phyloP scores from a whole-genome alignment of 2,329 filamentous ascomycete genomes.

The Nothomitra cinnamomea region DNA sequence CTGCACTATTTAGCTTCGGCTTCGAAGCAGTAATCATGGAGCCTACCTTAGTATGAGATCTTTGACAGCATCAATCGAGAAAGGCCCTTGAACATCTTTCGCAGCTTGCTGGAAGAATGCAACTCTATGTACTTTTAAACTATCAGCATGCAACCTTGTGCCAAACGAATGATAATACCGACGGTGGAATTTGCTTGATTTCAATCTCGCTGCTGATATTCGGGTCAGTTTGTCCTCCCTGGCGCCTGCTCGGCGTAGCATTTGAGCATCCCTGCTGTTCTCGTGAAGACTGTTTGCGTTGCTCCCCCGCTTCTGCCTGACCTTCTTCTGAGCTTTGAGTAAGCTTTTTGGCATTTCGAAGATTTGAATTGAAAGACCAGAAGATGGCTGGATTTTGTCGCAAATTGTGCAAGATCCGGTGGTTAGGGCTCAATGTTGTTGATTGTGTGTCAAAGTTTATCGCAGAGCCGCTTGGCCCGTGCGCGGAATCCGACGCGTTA shows the following conservation, averaged over 20 bases:
- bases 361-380: background rate
- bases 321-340: conserved; percentile 73
- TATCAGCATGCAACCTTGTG: conserved; percentile 5
- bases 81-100: conserved; percentile 32
- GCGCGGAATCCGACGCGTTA: background rate
- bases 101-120: conserved; percentile 55
- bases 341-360: conserved; percentile 57
- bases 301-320: conserved; percentile 69
- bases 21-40: conserved; percentile 6
- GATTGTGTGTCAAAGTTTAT: background rate
- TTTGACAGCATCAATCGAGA: conserved; percentile 41
- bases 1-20: conserved; percentile 24
- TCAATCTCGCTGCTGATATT: conserved; percentile 50
- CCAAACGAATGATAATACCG: conserved; percentile 16
- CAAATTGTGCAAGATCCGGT: too few species aligned
- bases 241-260: conserved; percentile 60
- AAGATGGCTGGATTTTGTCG: background rate
- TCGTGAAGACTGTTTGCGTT: conserved; percentile 64
- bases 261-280: conserved; percentile 71
- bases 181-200: conserved; percentile 60
- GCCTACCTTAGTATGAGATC: conserved; percentile 26
- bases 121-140: conserved; percentile 43
- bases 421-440: background rate
- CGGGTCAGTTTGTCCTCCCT: conserved; percentile 71
- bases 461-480: background rate